phyloP scores from a whole-genome alignment of 1,284 basidiomycete species.

The Sporisorium scitamineum region DNA sequence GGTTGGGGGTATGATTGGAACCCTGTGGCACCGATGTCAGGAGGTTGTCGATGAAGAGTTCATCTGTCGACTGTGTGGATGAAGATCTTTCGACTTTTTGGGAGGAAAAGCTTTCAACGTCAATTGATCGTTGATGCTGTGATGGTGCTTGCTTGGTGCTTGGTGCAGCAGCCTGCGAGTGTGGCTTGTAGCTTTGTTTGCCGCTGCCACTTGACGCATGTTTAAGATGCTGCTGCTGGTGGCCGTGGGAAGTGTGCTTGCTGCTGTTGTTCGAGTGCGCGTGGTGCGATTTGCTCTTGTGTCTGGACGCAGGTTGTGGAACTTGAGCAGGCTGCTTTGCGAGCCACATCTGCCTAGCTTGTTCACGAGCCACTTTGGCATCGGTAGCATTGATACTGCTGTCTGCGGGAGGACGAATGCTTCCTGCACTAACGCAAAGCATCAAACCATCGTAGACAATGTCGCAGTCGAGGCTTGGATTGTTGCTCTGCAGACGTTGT shows the following conservation, averaged over 20 bases:
- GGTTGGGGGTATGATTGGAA: slow-evolving; percentile 22
- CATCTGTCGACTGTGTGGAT: slow-evolving; percentile 8
- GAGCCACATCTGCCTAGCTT: slow-evolving; percentile 33
- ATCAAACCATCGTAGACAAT: slow-evolving; percentile 58
- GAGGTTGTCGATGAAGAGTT: slow-evolving; percentile 5
- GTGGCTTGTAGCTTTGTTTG: not conserved
- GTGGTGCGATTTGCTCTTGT: not conserved
- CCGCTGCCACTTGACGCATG: not conserved
- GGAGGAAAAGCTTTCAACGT: not conserved
- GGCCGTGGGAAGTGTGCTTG: slow-evolving; percentile 5
- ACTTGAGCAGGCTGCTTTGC: slow-evolving; percentile 4
- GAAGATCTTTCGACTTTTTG: slow-evolving; percentile 1
- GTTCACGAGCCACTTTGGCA: slow-evolving; percentile 26
- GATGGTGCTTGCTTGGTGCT: not conserved
- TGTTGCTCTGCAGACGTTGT: slow-evolving; percentile 52
- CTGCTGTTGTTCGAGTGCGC: not conserved
- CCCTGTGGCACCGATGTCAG: slow-evolving; percentile 1
- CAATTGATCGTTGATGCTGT: not conserved
- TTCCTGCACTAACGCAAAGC: slow-evolving; percentile 57
- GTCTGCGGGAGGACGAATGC: slow-evolving; percentile 52
- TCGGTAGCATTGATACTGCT: slow-evolving; percentile 48
- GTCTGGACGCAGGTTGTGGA: not conserved
- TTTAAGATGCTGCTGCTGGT: slow-evolving; percentile 4
- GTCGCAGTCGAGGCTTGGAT: slow-evolving; percentile 57
- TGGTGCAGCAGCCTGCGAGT: not conserved